Evolutionary conservation across 352 stramenopile species (phyloP).

Genomic region (Globisporangium irregulare): DNA sequence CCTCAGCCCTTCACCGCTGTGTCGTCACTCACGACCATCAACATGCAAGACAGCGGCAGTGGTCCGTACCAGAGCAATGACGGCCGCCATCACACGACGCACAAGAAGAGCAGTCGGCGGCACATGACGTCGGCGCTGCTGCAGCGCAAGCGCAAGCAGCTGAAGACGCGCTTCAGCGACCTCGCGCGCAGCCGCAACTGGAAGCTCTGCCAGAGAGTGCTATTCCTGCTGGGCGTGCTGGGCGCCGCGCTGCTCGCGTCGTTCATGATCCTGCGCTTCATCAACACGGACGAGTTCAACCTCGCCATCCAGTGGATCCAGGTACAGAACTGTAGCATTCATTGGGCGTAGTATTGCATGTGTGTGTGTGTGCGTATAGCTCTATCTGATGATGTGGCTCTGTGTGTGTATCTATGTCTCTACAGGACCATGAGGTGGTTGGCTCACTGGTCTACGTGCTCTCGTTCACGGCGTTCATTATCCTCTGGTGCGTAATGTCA

Average conservation of each 20-base stretch:
- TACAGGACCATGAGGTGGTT: constrained; percentile 14
- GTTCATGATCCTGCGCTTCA: constrained; percentile 12
- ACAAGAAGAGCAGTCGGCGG: background rate
- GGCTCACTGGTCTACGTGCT: constrained; percentile 20
- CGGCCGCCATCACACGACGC: background rate
- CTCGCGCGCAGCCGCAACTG: constrained; percentile 15
- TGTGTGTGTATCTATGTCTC: background rate
- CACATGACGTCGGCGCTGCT: background rate
- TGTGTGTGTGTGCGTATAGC: background rate
- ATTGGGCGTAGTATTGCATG: background rate
- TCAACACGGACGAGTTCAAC: constrained; percentile 24
- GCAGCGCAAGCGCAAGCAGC: constrained; percentile 9
- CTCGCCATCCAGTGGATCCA: constrained; percentile 23
- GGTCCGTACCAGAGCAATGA: no score
- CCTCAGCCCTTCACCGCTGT: constrained; percentile 10
- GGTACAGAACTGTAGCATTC: constrained; percentile 7
- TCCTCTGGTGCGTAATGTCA: constrained; percentile 16
- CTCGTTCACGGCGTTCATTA: constrained; percentile 22
- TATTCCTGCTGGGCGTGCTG: constrained; percentile 12
- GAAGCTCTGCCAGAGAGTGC: constrained; percentile 12
- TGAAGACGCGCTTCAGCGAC: constrained; percentile 12
- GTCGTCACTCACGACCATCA: constrained; percentile 17
- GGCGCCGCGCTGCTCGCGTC: constrained; percentile 13
- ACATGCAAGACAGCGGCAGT: background rate
- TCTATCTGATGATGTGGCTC: background rate